Evolutionary conservation across 345 rosid genomes (phyloP).

Genomic region (Populus simonii): DNA sequence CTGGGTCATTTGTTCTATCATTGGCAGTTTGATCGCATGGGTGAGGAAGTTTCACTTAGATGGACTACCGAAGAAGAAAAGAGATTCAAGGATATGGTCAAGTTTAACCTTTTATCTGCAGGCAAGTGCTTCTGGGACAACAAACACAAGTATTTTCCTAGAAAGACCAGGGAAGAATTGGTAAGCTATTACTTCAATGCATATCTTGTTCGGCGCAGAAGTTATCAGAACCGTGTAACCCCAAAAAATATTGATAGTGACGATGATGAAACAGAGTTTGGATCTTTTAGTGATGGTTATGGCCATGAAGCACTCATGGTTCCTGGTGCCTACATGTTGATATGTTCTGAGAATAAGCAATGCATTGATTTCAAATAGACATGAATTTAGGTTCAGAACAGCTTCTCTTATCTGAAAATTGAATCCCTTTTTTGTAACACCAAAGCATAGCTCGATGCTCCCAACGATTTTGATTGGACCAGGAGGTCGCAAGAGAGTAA

Average conservation of each 20-base stretch:
- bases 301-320: slow-evolving; percentile 43
- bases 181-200: slow-evolving; percentile 34
- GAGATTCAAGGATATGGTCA: slow-evolving; percentile 28
- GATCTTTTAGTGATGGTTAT: slow-evolving; percentile 36
- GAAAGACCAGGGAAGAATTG: slow-evolving; percentile 19
- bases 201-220: slow-evolving; percentile 25
- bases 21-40: slow-evolving; percentile 27
- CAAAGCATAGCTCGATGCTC: not conserved
- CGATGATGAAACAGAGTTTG: slow-evolving; percentile 24
- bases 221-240: slow-evolving; percentile 31
- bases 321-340: slow-evolving; percentile 33
- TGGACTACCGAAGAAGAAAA: slow-evolving; percentile 26
- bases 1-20: slow-evolving; percentile 23
- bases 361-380: slow-evolving; percentile 37
- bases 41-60: slow-evolving; percentile 31
- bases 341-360: slow-evolving; percentile 50
- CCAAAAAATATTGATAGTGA: slow-evolving; percentile 31
- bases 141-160: slow-evolving; percentile 15
- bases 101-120: slow-evolving; percentile 15
- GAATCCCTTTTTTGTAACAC: not conserved
- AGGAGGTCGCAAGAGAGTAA: not conserved
- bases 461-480: not conserved
- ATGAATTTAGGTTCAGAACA: slow-evolving; percentile 1
- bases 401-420: not conserved
- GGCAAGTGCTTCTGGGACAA: slow-evolving; percentile 27